Percentiles rank a stretch among this genome's conserved stretches.
Conservation (phyloP, 2,329 filamentous ascomycete genomes). For the Colletotrichum plurivorum region DNA sequence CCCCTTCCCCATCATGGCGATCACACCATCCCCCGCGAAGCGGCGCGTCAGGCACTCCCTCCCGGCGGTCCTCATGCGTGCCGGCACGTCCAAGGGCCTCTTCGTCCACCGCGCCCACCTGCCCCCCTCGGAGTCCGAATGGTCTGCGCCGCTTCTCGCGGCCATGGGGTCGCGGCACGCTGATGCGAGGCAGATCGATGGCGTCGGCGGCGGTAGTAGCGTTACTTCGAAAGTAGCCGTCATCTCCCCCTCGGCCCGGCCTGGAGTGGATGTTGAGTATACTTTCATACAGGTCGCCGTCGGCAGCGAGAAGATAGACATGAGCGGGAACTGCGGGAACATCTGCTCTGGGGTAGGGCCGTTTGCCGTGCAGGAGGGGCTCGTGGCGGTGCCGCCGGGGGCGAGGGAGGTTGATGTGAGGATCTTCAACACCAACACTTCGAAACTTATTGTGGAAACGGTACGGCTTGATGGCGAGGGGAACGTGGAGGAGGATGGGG, state of each 20-base stretch:
- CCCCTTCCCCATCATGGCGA: constrained; percentile 20
- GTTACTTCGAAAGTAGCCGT: constrained; percentile 75
- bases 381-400: constrained; percentile 47
- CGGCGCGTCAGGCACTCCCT: constrained; percentile 46
- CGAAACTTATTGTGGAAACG: constrained; percentile 67
- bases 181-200: constrained; percentile 72
- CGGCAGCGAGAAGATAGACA: constrained; percentile 67
- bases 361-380: constrained; percentile 68
- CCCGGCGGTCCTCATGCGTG: constrained; percentile 72
- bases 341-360: constrained; percentile 73
- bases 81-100: constrained; percentile 74
- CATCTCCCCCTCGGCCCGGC: constrained; percentile 57
- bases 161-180: constrained; percentile 69
- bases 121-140: constrained; percentile 59
- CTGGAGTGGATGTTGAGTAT: constrained; percentile 70
- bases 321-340: constrained; percentile 75
- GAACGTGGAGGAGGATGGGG: constrained; percentile 61
- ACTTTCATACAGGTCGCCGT: constrained; percentile 75
- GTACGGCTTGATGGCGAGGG: constrained; percentile 65
- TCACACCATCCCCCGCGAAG: constrained; percentile 11
- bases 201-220: constrained; percentile 72
- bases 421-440: constrained; percentile 76
- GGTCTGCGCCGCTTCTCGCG: constrained; percentile 66
- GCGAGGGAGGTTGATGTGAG: constrained; percentile 44
- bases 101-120: constrained; percentile 70